phyloP scores from a whole-genome alignment of 495 filamentous ascomycete genomes.

The Daldinia childiae region DNA sequence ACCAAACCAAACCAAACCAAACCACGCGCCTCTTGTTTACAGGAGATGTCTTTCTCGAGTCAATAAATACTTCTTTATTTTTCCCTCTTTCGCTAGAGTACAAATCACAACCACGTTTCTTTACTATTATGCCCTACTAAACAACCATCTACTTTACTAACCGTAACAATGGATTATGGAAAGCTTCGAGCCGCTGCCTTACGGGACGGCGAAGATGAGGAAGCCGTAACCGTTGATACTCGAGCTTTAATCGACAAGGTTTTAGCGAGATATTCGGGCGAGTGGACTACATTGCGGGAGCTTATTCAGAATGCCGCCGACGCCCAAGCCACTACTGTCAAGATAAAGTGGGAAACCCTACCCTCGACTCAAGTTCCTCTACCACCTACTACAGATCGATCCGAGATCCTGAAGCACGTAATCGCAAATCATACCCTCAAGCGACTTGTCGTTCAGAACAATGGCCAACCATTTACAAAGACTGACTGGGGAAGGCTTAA shows the following conservation, averaged over 20 bases:
- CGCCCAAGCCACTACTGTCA: conserved; percentile 87
- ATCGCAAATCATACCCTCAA: conserved; percentile 84
- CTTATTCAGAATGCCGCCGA: conserved; percentile 98
- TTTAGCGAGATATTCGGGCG: conserved; percentile 91
- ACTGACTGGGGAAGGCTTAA: conserved; percentile 95
- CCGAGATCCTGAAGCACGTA: conserved; percentile 80
- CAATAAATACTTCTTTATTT: conserved; percentile 1
- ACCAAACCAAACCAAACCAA: neutral
- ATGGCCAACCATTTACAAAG: conserved; percentile 83
- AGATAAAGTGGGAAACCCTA: conserved; percentile 87
- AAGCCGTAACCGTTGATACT: conserved; percentile 99
- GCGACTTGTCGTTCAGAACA: conserved; percentile 85
- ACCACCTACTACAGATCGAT: conserved; percentile 70
- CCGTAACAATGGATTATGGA: conserved; percentile 72
- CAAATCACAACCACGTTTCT: conserved; percentile 2
- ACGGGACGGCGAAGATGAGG: conserved; percentile 85
- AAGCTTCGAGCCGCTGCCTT: conserved; percentile 86
- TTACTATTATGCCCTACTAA: conserved; percentile 26
- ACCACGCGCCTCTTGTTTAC: conserved; percentile 14
- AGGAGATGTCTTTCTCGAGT: neutral
- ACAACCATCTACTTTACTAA: conserved; percentile 9
- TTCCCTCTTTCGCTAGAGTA: neutral
- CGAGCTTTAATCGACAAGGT: conserved; percentile 97
- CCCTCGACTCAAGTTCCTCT: conserved; percentile 80
- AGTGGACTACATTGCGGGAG: conserved; percentile 88